These are phyloP conservation scores for Oenanthe sinensis DNA, from an alignment of 129 eudicot genomes.

Conservation along the genomic window DNA sequence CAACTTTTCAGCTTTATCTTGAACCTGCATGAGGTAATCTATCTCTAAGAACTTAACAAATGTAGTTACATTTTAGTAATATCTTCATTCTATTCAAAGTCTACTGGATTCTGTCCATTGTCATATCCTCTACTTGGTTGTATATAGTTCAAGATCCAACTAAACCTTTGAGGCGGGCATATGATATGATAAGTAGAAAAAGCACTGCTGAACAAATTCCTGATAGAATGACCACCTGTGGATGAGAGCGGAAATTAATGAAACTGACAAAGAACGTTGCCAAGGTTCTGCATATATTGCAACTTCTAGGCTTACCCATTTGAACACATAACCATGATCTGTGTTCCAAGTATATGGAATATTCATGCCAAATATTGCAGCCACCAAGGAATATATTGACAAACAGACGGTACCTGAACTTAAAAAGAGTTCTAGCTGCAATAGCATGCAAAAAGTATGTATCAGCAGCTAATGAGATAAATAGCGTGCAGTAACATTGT, in stretches of 20 bases:
- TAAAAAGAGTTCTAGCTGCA: slow-evolving; percentile 82
- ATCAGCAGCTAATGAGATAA: background rate
- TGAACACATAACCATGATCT: slow-evolving; percentile 62
- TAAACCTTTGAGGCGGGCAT: slow-evolving; percentile 86
- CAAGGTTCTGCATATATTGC: background rate
- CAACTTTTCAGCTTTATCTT: background rate
- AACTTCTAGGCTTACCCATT: slow-evolving; percentile 58
- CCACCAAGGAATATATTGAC: slow-evolving; percentile 65
- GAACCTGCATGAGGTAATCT: background rate
- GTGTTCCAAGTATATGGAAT: slow-evolving; percentile 78
- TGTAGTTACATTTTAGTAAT: background rate
- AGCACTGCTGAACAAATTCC: slow-evolving; percentile 38
- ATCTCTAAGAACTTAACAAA: background rate
- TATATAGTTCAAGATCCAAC: slow-evolving; percentile 29
- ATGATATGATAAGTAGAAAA: slow-evolving; percentile 45
- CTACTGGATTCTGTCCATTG: background rate
- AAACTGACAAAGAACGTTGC: background rate
- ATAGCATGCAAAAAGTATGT: background rate
- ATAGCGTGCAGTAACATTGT: background rate
- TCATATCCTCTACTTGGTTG: background rate
- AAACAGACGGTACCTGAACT: slow-evolving; percentile 75
- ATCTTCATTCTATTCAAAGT: background rate
- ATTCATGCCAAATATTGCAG: slow-evolving; percentile 87
- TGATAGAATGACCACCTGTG: slow-evolving; percentile 57
- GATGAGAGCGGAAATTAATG: slow-evolving; percentile 3